These are phyloP conservation scores for Neurospora sp. DNA, from an alignment of 495 filamentous ascomycete species.

Conservation along the genomic window DNA sequence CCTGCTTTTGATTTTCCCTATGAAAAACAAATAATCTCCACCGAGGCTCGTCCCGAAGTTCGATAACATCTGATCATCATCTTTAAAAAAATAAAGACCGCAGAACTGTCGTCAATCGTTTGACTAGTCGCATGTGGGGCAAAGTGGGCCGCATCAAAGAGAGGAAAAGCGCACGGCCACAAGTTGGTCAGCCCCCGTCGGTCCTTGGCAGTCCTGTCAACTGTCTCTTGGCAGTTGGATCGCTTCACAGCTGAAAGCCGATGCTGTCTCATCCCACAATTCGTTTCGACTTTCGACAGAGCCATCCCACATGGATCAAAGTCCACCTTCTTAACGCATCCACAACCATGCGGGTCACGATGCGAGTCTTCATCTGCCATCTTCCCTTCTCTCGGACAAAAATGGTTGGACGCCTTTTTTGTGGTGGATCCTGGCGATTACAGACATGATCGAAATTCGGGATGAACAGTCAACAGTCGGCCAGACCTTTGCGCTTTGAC, in stretches of 20 bases:
- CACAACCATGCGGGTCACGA: background rate
- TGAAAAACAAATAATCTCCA: background rate
- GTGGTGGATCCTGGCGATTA: background rate
- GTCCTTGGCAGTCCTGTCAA: background rate
- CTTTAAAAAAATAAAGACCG: background rate
- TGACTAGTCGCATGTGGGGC: background rate
- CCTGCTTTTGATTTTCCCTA: background rate
- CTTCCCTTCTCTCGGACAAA: background rate
- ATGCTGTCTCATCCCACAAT: background rate
- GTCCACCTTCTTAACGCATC: background rate
- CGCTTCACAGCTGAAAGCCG: background rate
- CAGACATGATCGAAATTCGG: background rate
- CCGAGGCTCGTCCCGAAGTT: background rate
- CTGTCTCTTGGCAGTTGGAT: background rate
- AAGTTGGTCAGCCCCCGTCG: background rate
- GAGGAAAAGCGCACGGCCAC: background rate
- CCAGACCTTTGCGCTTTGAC: background rate
- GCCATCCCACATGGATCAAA: background rate
- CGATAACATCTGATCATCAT: background rate
- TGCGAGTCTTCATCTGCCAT: background rate
- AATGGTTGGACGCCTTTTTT: background rate
- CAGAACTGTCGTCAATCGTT: background rate
- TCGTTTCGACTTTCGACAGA: background rate
- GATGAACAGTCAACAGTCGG: background rate
- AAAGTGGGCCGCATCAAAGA: background rate